These are phyloP conservation scores for Eucalyptus curtisii DNA, from an alignment of 345 rosid genomes.

Conservation along the genomic window DNA sequence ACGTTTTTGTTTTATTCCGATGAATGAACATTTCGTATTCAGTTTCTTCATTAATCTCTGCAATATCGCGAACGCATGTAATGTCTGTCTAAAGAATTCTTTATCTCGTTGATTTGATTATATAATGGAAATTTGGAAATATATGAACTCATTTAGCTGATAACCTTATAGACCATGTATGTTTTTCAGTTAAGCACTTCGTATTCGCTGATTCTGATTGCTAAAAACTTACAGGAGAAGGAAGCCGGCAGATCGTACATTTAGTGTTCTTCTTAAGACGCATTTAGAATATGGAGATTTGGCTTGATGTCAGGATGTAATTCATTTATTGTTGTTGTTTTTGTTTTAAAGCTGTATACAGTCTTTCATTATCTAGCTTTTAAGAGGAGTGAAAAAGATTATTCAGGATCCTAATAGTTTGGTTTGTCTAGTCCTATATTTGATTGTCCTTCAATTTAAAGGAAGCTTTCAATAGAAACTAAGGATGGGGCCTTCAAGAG, in stretches of 20 bases:
- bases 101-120: background rate
- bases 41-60: background rate
- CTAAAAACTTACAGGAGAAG: background rate
- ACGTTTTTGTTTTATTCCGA: background rate
- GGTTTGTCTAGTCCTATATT: background rate
- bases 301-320: background rate
- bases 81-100: background rate
- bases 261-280: background rate
- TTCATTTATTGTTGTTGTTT: background rate
- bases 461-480: background rate
- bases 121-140: background rate
- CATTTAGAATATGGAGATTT: background rate
- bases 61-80: background rate
- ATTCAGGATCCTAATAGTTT: background rate
- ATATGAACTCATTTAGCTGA: background rate
- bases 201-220: background rate
- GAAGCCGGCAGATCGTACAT: background rate
- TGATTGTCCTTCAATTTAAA: background rate
- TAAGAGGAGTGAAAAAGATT: background rate
- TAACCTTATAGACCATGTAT: background rate
- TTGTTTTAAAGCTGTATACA: background rate
- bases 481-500: background rate
- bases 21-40: background rate
- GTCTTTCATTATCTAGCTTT: background rate
- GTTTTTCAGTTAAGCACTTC: background rate